Base-by-base conservation (phyloP, 2,329 filamentous ascomycete species). In the Neonectria faginata region DNA sequence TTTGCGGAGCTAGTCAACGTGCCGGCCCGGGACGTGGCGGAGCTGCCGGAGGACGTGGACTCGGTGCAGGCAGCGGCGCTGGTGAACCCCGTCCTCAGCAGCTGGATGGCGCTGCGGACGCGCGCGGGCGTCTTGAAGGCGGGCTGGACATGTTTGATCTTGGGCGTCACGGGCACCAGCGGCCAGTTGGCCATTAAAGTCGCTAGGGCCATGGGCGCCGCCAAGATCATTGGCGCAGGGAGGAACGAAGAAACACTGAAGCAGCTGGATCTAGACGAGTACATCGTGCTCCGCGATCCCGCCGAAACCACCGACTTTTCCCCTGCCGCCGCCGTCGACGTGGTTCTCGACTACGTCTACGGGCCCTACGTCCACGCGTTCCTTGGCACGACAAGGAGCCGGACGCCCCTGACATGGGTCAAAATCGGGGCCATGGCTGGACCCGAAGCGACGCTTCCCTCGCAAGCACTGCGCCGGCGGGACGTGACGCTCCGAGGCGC, bases 281-380 rank as follows among this genome's bases (percentile, higher is more conserved):
- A 69, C 9, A 77, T 89, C 36, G 75, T 81, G 36, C 77, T 88
- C 12, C 73, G 76, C n/a, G 76, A 79, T 8, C 66, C 77, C 3
- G 67, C 79, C 1, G 70, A 73, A 3, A 76, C 83, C 33, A 79
- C 78, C 2, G 85, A 88, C 65, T 86, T 84, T 63, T 79, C 79
- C 3, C 71, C 75, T 10, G 76, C 83, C 0, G 81, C 78, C 2
- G 79, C 82, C 42, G 82, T 83, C 27, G 86, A 89, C 64, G 79
- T 88, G 3, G 79, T 89, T 1, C 76, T 89, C 3, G 86, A 89
- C 69, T 89, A 88, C 68, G 75, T 89, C 10, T 88, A 85, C 73
- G 86, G 86, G 0, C 76, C 79, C 0, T 77, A 81, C 10, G 9
- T 74, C 80, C 0, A 69, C 78, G 12, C 78, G 79, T 9, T 73